Evolutionary conservation across 2,329 filamentous ascomycete genomes (phyloP).

Genomic region (Fusarium sp.): DNA sequence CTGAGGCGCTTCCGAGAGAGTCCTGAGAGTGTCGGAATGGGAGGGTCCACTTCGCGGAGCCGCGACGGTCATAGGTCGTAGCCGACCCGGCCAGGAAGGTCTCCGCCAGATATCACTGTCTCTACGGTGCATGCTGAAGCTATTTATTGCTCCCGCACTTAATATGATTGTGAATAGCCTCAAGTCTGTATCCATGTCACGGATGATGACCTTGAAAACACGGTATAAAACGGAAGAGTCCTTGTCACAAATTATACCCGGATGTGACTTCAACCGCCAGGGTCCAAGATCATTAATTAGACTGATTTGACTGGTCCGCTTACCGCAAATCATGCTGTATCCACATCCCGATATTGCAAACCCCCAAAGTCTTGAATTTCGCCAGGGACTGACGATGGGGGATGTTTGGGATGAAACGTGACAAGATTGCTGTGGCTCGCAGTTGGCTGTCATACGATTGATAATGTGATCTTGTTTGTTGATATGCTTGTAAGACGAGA

Average conservation of each 20-base stretch:
- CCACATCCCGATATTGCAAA: neutral
- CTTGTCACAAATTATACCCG: neutral
- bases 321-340: neutral
- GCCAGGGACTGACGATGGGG: neutral
- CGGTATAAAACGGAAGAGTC: neutral
- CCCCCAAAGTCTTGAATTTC: constrained; percentile 19
- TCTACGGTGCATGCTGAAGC: neutral
- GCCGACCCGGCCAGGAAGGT: constrained; percentile 1
- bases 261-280: neutral
- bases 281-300: neutral
- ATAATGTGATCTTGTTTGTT: no score
- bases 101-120: neutral
- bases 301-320: constrained; percentile 4
- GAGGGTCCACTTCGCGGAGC: constrained; percentile 30
- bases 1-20: neutral
- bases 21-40: neutral
- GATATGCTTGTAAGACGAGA: neutral
- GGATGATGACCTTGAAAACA: neutral
- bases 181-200: no score
- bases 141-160: fast-evolving
- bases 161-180: neutral
- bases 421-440: neutral
- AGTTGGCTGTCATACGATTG: neutral
- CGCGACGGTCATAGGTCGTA: constrained; percentile 17
- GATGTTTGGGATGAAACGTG: neutral